These are phyloP conservation scores for Bolboschoenoplectus hybrid DNA, from an alignment of 202 grass and related monocot species.

Conservation along the genomic window DNA sequence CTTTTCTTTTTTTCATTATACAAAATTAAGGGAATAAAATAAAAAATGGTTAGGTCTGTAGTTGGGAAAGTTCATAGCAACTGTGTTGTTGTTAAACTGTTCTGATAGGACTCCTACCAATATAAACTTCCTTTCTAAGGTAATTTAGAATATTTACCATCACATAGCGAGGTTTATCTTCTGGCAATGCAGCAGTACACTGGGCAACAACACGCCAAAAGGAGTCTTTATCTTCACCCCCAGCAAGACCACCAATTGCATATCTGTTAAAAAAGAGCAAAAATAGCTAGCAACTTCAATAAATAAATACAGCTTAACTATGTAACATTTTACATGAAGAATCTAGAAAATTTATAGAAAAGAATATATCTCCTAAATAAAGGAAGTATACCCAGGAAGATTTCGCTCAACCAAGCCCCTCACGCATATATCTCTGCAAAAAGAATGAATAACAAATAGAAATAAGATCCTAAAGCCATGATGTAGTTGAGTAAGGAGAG, in stretches of 20 bases:
- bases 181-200: constrained; percentile 85
- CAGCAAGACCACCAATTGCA: constrained; percentile 94
- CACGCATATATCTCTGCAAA: constrained; percentile 87
- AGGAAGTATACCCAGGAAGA: constrained; percentile 73
- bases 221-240: constrained; percentile 96
- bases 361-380: constrained; percentile 13
- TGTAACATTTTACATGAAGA: constrained; percentile 27
- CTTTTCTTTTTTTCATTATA: constrained; percentile 9
- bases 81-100: constrained; percentile 12
- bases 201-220: constrained; percentile 96
- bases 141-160: constrained; percentile 61
- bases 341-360: constrained; percentile 24
- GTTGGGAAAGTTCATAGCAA: background rate
- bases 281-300: constrained; percentile 28
- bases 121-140: background rate
- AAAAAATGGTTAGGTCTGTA: background rate
- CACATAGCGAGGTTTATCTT: constrained; percentile 97
- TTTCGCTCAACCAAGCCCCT: constrained; percentile 87
- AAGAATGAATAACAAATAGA: constrained; percentile 30
- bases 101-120: background rate
- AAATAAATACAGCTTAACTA: background rate
- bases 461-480: background rate
- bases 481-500: background rate
- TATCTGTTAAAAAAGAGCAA: constrained; percentile 57
- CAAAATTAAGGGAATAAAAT: background rate